Base-by-base conservation (phyloP, 805 yeast genomes). In the Yarrowia deformans region DNA sequence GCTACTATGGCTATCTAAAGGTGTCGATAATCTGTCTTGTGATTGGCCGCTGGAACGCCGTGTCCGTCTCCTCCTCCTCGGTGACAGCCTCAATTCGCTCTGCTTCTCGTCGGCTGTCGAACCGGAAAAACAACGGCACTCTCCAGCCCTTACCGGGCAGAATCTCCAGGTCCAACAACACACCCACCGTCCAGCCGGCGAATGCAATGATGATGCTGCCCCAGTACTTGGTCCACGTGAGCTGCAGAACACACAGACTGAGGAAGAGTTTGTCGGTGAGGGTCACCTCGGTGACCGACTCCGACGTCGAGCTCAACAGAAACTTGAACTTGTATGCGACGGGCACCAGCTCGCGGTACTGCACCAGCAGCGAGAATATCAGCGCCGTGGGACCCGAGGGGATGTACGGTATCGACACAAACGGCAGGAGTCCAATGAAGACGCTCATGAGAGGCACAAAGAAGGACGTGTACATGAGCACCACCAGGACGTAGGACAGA, bases 81-180 rank as follows among this genome's bases (percentile, higher is more conserved):
- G 37, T n/a, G 16, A 49, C 39, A 8, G 68, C 56, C 56, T 63
- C 56, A 3, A 49, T 63, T 63, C 55, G 35, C 39, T 49, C 68
- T 1, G 56, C 68, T 46, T 64, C 68, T 12, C 58, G 32, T 32
- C 68, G 45, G 32, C 46, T 64, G 37, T 67, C 67, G 34, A 43
- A 61, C 19, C 69, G 50, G 48, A 43, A 63, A 23, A 68, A 72
- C 40, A 70, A 61, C 8, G 83, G 82, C 23, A 81, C 66, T 70
- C 83, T 75, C 81, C 83, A 81, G 19, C 71, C 69, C 58, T 77
- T 79, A 3, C 82, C 81, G 4, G 83, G 83, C 0, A 81, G 46
- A 4, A 81, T 67, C 45, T 80, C 81, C 56, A 78, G 72, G 12
- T 75, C 69, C 29, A 82, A 69, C 43, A 79, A 70, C n/a, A 74